Base-by-base conservation (phyloP, 176 grass and related monocot species). In the Cocos nucifera region DNA sequence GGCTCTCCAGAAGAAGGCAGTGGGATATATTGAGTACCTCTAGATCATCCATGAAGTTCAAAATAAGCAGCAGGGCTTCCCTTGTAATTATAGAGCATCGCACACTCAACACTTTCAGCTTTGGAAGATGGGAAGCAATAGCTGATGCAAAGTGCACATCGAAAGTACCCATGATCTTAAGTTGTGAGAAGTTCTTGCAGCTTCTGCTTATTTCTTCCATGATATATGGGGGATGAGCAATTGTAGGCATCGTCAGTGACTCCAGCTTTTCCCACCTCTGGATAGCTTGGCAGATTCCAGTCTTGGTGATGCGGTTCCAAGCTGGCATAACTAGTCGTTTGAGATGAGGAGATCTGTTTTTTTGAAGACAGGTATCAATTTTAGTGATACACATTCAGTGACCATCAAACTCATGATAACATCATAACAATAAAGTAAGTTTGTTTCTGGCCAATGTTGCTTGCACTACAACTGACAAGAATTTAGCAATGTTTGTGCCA, bases 11-110 rank as follows among this genome's bases (percentile, higher is more conserved):
- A 68, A 98, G 66, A 56, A 98, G 54, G 70, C 88, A 92, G 60
- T 98, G 93, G 2, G 93, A 92, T 26, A 98, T 92, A 50, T 98
- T 98, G 20, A 98, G 79, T 53, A 88, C 70, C 74, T 98, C 93
- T 17, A 98, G 87, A 64, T 67, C 44, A 20, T 73, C 78, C 56
- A 90, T 75, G 23, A 23, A 77, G 49, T 74, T 64, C 53, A 98
- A 59, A 29, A 98, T 65, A 62, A 19, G 69, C 17, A 81, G 62
- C 62, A 98, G 67, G 52, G 88, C 93, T 54, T 77, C 76, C 69
- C 70, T 80, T n/a, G 77, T 77, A 25, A 98, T 63, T 54, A 86
- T 87, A 2, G 88, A 89, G 76, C 93, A 98, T 27, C 93, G 88
- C 56, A 98, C 66, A 26, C 93, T 98, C 54, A 98, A 57, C 12